Base-by-base conservation (phyloP, 805 yeast genomes). In the Tetrapisispora arboricola region DNA sequence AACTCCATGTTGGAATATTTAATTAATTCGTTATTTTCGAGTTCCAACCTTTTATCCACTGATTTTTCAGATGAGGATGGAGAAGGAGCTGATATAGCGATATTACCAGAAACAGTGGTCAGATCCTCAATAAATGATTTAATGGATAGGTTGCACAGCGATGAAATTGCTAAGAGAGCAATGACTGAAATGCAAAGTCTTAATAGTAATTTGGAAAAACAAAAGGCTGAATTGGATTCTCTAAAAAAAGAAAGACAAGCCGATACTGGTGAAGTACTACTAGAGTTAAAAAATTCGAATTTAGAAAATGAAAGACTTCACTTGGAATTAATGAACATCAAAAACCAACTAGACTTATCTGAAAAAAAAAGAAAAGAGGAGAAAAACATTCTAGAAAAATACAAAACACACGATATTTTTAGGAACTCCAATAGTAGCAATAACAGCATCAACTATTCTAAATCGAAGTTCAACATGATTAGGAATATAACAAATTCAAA, bases 81-180 rank as follows among this genome's bases (percentile, higher is more conserved):
- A 6, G 29, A 34, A 4, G 61, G 61, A 38, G 30, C 44, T 12
- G 68, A 68, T 44, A 28, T 44, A 12, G 68, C 67, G 43, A 68
- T 73, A 3, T 72, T 73, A 39, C 44, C 52, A 15, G 82, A 78
- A 36, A 68, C 78, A n/a, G 76, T 84, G 13, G 70, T 85, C 48
- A 84, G 81, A 40, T 75, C 83, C 36, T 84, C 94, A 1, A 78
- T 88, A 27, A 86, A 84, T 52, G 68, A 77, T 41, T 65, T 90
- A 35, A 68, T 76, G 44, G 78, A 85, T 32, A 72, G 83, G 21
- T 68, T 88, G 54, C 78, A 79, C 49, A 84, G 95, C 0, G 96
- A 90, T 57, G 94, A 85, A 40, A 79, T 80, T 62, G 94, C 94
- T 11, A 69, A 78, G 39, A 71, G 82, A 44, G 94, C 95, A 45